Conservation (phyloP, 352 stramenopile species). For the Phytophthora parvispora region DNA sequence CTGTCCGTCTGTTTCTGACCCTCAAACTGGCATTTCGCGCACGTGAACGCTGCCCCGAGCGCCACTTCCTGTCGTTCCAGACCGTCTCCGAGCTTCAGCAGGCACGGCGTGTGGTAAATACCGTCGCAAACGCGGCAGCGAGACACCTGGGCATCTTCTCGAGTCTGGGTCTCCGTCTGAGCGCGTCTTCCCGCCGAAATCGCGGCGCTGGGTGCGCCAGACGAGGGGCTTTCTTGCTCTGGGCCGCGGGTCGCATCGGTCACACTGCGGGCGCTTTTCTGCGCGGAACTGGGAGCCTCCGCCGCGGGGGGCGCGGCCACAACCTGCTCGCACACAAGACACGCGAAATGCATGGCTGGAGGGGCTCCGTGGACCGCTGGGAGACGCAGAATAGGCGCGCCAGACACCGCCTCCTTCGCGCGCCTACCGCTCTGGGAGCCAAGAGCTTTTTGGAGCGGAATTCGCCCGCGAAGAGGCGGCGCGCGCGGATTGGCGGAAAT, state of each 20-base stretch:
- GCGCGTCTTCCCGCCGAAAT: neutral
- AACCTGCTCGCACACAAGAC: conserved; percentile 51
- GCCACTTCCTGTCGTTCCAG: neutral
- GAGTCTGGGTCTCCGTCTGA: neutral
- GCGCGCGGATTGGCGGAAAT: neutral
- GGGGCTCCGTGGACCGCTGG: neutral
- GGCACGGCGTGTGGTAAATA: conserved; percentile 54
- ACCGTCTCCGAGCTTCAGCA: conserved; percentile 11
- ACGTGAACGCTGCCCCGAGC: conserved; percentile 23
- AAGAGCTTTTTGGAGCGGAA: conserved; percentile 16
- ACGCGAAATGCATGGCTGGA: conserved; percentile 47
- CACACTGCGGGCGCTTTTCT: conserved; percentile 23
- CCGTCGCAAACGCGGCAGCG: conserved; percentile 49
- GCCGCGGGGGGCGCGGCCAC: conserved; percentile 11
- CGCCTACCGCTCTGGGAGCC: conserved; percentile 22
- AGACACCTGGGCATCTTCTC: conserved; percentile 14
- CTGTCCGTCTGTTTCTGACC: conserved; percentile 3
- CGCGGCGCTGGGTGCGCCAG: neutral
- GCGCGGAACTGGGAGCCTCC: conserved; percentile 1
- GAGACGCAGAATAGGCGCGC: conserved; percentile 11
- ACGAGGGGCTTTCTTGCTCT: conserved; percentile 6
- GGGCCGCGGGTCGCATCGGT: neutral
- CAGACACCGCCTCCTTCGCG: conserved; percentile 23
- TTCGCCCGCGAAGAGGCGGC: neutral
- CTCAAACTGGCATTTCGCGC: conserved; percentile 25